Conservation (phyloP, 2,329 filamentous ascomycete species). For the Raffaelea ambrosiae region DNA sequence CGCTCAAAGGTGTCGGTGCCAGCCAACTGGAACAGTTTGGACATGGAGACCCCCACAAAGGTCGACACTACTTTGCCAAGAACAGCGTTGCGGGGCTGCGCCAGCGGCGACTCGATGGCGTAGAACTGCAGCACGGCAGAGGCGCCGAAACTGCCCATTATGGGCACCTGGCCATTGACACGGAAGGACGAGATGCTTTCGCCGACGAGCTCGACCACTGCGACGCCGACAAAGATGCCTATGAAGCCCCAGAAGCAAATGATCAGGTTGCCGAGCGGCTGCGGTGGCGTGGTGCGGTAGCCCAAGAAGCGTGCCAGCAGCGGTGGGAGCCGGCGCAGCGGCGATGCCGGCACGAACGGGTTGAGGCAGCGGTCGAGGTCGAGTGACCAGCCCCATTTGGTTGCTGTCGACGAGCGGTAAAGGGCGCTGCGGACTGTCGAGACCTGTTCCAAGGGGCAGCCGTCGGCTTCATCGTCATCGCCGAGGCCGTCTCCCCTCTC, state of each 20-base stretch:
- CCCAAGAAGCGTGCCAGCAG: slow-evolving; percentile 62
- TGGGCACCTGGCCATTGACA: slow-evolving; percentile 43
- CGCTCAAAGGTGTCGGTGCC: slow-evolving; percentile 28
- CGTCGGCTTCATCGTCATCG: too few relatives aligned
- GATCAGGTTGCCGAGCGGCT: slow-evolving; percentile 46
- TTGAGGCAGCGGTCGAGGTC: slow-evolving; percentile 74
- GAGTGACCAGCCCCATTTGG: slow-evolving; percentile 33
- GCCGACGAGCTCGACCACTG: slow-evolving; percentile 49
- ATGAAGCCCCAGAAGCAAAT: slow-evolving; percentile 55
- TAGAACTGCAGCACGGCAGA: slow-evolving; percentile 70
- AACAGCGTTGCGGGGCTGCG: slow-evolving; percentile 63
- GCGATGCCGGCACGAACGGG: slow-evolving; percentile 57
- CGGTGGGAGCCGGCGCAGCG: slow-evolving; percentile 54
- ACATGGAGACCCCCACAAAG: slow-evolving; percentile 50
- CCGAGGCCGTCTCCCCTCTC: too few relatives aligned
- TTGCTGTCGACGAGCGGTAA: too few relatives aligned
- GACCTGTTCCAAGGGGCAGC: too few relatives aligned
- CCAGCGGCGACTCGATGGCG: slow-evolving; percentile 60
- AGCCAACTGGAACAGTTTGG: slow-evolving; percentile 54
- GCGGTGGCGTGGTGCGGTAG: slow-evolving; percentile 34
- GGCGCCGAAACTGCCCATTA: slow-evolving; percentile 65
- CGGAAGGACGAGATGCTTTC: slow-evolving; percentile 45
- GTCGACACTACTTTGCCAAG: slow-evolving; percentile 58
- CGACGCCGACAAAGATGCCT: slow-evolving; percentile 54
- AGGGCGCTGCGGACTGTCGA: too few relatives aligned